Evolutionary conservation across 306 rosid species (phyloP).

Genomic region (Quercus agrifolia): DNA sequence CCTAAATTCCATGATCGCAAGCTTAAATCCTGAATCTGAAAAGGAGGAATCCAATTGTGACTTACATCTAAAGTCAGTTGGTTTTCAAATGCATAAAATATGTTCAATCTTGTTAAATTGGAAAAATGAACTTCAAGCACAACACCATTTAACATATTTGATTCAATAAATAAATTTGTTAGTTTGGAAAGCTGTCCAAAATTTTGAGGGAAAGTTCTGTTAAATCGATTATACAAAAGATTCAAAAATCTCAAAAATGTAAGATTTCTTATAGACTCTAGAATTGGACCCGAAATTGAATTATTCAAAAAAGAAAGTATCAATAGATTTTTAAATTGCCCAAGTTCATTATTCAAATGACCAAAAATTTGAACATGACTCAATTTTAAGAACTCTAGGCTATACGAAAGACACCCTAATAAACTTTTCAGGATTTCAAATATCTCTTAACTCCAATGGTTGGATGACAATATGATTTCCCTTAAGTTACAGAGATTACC

Average conservation of each 20-base stretch:
- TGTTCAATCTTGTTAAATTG: not conserved
- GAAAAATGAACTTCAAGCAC: constrained; percentile 17
- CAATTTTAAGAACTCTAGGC: constrained; percentile 1
- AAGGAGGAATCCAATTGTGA: constrained; percentile 6
- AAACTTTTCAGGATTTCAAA: not conserved
- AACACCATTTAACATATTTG: constrained; percentile 19
- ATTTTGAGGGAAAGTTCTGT: constrained; percentile 2
- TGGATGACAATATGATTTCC: too few relatives aligned
- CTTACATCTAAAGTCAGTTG: not conserved
- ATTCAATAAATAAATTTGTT: not conserved
- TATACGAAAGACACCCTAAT: not conserved
- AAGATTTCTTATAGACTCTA: not conserved
- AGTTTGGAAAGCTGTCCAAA: constrained; percentile 5
- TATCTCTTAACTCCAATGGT: too few relatives aligned
- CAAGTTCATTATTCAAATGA: not conserved
- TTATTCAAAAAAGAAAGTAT: too few relatives aligned
- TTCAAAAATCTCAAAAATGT: not conserved
- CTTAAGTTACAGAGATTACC: too few relatives aligned
- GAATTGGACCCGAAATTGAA: not conserved
- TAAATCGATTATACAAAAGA: not conserved
- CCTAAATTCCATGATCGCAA: constrained; percentile 11
- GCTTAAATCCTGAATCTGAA: accelerated
- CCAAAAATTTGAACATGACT: not conserved
- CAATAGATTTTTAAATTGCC: too few relatives aligned
- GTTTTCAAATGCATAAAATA: not conserved